These are phyloP conservation scores for Glycine latifolia DNA, from an alignment of 306 rosid genomes.

Conservation along the genomic window DNA sequence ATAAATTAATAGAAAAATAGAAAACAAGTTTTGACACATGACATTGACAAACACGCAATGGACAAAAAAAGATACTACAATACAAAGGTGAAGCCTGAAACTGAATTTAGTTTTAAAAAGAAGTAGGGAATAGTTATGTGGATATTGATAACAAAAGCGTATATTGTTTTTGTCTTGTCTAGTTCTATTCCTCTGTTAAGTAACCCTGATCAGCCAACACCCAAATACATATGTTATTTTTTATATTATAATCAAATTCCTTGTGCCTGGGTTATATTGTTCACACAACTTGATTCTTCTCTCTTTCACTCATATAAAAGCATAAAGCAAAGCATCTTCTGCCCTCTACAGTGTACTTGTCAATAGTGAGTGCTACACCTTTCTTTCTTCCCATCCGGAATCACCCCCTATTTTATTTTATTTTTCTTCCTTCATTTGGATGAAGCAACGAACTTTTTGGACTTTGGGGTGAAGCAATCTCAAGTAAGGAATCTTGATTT, in stretches of 20 bases:
- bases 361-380: constrained; percentile 51
- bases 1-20: not conserved
- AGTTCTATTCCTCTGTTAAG: constrained; percentile 39
- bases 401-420: not conserved
- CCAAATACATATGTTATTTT: constrained; percentile 23
- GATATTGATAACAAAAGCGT: constrained; percentile 14
- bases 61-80: not conserved
- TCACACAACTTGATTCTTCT: constrained; percentile 26
- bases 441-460: constrained; percentile 50
- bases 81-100: not conserved
- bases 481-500: constrained; percentile 69
- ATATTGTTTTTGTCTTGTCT: constrained; percentile 18
- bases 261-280: constrained; percentile 40
- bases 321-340: constrained; percentile 68
- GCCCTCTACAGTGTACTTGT: constrained; percentile 34
- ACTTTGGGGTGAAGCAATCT: constrained; percentile 48
- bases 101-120: not conserved
- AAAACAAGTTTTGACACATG: constrained; percentile 10
- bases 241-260: constrained; percentile 36
- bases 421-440: constrained; percentile 38
- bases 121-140: not conserved
- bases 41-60: not conserved
- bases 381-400: constrained; percentile 23
- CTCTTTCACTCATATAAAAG: constrained; percentile 14
- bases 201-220: constrained; percentile 24